Base-by-base conservation (phyloP, 352 stramenopile species). In the Phytophthora pini region DNA sequence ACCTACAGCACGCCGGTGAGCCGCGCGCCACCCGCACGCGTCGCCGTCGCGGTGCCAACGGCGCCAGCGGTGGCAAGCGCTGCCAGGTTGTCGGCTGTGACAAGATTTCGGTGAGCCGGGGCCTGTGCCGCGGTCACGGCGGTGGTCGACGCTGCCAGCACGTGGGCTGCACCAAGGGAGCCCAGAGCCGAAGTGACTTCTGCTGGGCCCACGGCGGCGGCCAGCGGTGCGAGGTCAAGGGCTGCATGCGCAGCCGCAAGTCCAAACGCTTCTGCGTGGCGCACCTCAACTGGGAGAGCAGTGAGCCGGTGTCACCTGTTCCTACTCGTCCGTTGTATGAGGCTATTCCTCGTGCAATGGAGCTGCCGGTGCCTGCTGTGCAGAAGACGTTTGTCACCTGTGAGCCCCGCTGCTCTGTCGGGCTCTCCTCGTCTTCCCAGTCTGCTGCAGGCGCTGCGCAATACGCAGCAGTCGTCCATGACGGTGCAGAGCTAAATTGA, bases 141-240 rank as follows among this genome's bases (percentile, higher is more conserved):
- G 82, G 82, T 27, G 82, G 82, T 1, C 77, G 81, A 22, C 75
- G 80, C 10, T 92, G 82, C 64, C 77, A 83, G 17, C 51, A 83
- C 24, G 48, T 31, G 0, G 77, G 68, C 4, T 92, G 82, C 67
- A 38, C 62, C 24, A 88, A 87, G 41, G 69, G 80, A 11, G 81
- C 80, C 5, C 80, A 90, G 66, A 87, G 79, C 43, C 72, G 78
- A 39, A 85, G 81, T 22, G 65, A 85, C 47, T 83, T 81, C 34
- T 91, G 82, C 64, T 88, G 82, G 76, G 77, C 78, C 0, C 82
- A 91, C 61, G 82, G 82, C 8, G 82, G 80, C 31, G 80, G 82
- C 34, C 76, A 88, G 44, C 80, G 80, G n/a, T 91, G 82, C 44
- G 74, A 88, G 43, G 80, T 81, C 8, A 77, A 79, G 50, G 56